Evolutionary conservation across 164 flowering plant species (phyloP).

Genomic region (Platanus orientalis): DNA sequence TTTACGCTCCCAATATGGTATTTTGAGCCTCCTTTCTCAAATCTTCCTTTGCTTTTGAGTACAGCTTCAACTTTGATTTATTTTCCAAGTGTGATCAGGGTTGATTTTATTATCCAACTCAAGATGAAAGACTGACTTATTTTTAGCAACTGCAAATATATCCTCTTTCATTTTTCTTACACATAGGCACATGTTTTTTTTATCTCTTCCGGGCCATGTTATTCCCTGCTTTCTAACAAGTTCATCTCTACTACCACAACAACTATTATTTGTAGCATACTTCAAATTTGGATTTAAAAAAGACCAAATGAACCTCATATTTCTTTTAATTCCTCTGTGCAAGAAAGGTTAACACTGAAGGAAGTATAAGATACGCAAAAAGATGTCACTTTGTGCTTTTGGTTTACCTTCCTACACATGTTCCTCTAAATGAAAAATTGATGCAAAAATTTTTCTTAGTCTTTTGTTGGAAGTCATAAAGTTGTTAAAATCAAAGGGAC

Average conservation of each 20-base stretch:
- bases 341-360: no score
- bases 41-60: neutral
- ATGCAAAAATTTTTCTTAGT: no score
- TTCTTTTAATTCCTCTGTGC: no score
- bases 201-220: neutral
- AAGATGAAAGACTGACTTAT: neutral
- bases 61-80: neutral
- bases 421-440: no score
- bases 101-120: neutral
- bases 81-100: neutral
- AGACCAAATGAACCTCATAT: no score
- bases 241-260: neutral
- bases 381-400: no score
- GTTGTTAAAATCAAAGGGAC: no score
- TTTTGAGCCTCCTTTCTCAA: neutral
- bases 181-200: no score
- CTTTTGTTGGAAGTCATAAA: no score
- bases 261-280: neutral
- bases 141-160: neutral
- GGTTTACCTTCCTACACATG: no score
- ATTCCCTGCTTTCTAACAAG: neutral
- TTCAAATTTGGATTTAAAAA: neutral
- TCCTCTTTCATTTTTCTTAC: no score
- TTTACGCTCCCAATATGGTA: slow-evolving; percentile 79
- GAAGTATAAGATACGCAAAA: no score